Evolutionary conservation across 495 filamentous ascomycete genomes (phyloP), one percentile per base, ranked within the genome.

Genomic region (Penicillium crystallinum): DNA sequence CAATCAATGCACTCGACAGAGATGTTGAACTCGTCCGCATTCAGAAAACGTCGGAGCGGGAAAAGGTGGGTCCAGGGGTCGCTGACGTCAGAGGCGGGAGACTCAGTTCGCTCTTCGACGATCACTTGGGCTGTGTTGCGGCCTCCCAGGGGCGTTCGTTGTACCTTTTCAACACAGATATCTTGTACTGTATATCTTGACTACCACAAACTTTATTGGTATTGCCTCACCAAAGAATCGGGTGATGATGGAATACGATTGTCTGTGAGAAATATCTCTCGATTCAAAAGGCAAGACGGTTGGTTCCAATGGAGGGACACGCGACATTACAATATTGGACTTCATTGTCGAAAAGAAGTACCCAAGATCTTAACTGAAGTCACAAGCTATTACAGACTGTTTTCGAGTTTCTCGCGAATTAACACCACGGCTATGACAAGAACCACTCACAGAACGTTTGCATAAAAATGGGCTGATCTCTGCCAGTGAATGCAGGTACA

Each of bases 41-140:
- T 29, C 35, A 29, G 12, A 31, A 4, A 9, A 8, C 10, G n/a
- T n/a, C 29, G 10, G 2, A 31, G 5, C 8, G 29, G 8, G n/a
- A 17, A 27, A 43, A 6, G 21, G 37, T 50, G 37, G 48, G 27
- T 17, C 48, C 48, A 50, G 48, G 48, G 48, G 48, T 21, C 38
- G 5, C 37, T 50, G 38, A 50, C 48, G 48, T 50, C 48, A 50
- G 47, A 33, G 27, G 19, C 48, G 48, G 48, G 48, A 42, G 14
- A 42, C n/a, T 27, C 47, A 19, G 10, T 40, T 40, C 10, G 10
- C 25, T 31, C 29, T 37, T n/a, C n/a, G 45, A 19, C 33, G 37
- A 41, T 50, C 48, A 10, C 15, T 17, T 27, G 33, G 46, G 46
- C 46, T 48, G 34, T 48, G 46, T 30, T 35, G 21, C 27, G 11